A percentile compares a stretch with the other conserved stretches of the same genome.
Evolutionary conservation across 2,329 filamentous ascomycete genomes (phyloP).

Genomic region (Sarocladium oryzae): DNA sequence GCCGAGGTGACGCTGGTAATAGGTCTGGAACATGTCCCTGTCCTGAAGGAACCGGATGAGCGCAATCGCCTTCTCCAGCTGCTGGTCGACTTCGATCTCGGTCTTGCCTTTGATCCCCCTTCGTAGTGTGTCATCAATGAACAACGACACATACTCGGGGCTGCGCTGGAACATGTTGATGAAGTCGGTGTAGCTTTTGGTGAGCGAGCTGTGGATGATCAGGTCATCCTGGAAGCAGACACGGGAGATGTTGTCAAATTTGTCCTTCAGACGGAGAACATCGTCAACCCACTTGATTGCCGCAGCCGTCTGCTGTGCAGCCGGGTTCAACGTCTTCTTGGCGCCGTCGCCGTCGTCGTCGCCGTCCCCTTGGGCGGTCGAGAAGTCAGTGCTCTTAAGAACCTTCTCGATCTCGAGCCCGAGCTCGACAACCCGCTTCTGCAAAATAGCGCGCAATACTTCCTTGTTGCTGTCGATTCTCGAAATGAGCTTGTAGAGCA

Average conservation of each 20-base stretch:
- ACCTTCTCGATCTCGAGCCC: constrained; percentile 75
- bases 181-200: constrained; percentile 83
- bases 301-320: constrained; percentile 75
- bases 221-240: constrained; percentile 70
- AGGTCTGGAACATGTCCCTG: constrained; percentile 91
- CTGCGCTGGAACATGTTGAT: constrained; percentile 85
- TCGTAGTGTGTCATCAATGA: constrained; percentile 95
- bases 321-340: constrained; percentile 33
- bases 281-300: constrained; percentile 96
- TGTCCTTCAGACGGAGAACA: constrained; percentile 76
- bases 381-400: constrained; percentile 50
- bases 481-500: constrained; percentile 72
- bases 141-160: constrained; percentile 90
- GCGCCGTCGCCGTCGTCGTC: constrained; percentile 41
- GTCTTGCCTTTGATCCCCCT: constrained; percentile 90
- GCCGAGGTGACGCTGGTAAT: constrained; percentile 96
- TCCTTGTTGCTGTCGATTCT: constrained; percentile 70
- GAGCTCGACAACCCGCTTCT: constrained; percentile 69
- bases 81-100: constrained; percentile 74
- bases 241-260: constrained; percentile 76
- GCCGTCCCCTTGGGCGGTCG: constrained; percentile 32
- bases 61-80: constrained; percentile 84
- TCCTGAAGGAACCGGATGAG: constrained; percentile 84
- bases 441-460: constrained; percentile 63
- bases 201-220: constrained; percentile 72